A percentile compares a stretch with the other conserved stretches of the same genome.
Evolutionary conservation across 1,284 basidiomycete genomes (phyloP).

Genomic region (Sutorius eximius): DNA sequence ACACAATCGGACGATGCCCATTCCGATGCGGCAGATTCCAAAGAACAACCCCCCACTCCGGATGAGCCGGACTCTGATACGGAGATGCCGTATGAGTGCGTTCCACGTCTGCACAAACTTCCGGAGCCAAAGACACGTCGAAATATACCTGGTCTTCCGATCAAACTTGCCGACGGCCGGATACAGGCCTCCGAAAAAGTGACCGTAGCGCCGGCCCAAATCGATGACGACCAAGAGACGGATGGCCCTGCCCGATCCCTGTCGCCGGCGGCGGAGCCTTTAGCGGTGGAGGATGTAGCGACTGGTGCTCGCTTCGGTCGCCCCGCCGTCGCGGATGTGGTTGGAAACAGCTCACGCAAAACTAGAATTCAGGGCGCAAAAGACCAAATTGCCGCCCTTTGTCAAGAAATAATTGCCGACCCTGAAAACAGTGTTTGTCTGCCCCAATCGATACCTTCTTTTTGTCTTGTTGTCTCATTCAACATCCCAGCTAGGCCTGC

Average conservation of each 20-base stretch:
- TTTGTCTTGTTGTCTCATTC: slow-evolving; percentile 19
- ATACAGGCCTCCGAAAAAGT: slow-evolving; percentile 61
- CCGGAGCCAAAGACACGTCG: slow-evolving; percentile 47
- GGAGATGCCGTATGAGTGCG: slow-evolving; percentile 71
- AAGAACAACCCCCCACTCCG: slow-evolving; percentile 14
- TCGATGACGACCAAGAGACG: slow-evolving; percentile 43
- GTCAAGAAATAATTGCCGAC: slow-evolving; percentile 87
- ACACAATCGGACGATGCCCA: slow-evolving; percentile 20
- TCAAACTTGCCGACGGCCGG: slow-evolving; percentile 80
- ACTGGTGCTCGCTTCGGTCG: slow-evolving; percentile 82
- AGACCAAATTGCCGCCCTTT: slow-evolving; percentile 85
- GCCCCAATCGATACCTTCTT: slow-evolving; percentile 5
- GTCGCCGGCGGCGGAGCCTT: slow-evolving; percentile 21
- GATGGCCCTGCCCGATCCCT: slow-evolving; percentile 28
- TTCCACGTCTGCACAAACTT: slow-evolving; percentile 51
- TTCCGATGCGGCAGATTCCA: slow-evolving; percentile 26
- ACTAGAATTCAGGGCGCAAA: slow-evolving; percentile 77
- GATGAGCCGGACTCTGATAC: slow-evolving; percentile 50
- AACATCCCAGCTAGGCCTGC: slow-evolving; percentile 68
- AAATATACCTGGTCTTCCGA: slow-evolving; percentile 74
- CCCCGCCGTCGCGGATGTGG: slow-evolving; percentile 74
- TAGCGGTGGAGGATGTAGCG: slow-evolving; percentile 62
- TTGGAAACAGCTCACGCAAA: slow-evolving; percentile 66
- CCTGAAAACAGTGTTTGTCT: slow-evolving; percentile 76
- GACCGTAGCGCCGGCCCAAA: slow-evolving; percentile 35